These are phyloP conservation scores for Pythium grandisporangium DNA, from an alignment of 352 stramenopile genomes.

Conservation along the genomic window DNA sequence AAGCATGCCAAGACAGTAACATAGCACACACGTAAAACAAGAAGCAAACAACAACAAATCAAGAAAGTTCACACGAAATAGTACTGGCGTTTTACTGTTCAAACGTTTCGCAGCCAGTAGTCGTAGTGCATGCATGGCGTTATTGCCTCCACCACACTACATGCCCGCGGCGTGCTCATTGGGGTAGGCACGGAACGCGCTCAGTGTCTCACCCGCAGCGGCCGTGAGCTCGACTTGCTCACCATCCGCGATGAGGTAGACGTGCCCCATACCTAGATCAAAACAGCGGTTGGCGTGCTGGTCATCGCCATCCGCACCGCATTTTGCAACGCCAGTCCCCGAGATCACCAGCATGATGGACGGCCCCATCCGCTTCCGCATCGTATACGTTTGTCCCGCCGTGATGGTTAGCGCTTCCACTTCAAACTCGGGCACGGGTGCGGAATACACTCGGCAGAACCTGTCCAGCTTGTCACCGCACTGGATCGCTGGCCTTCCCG, in stretches of 20 bases:
- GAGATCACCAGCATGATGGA: constrained; percentile 46
- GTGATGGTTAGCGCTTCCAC: constrained; percentile 55
- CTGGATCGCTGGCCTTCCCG: constrained; percentile 37
- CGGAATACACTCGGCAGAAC: constrained; percentile 71
- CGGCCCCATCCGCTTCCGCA: constrained; percentile 25
- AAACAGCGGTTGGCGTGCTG: background rate
- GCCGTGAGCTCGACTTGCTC: constrained; percentile 23
- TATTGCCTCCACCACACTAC: too few species aligned
- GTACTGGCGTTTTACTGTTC: too few species aligned
- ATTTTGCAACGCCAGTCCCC: constrained; percentile 15
- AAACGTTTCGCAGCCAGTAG: too few species aligned
- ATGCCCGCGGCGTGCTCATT: constrained; percentile 44
- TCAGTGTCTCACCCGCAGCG: constrained; percentile 17
- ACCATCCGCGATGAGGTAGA: constrained; percentile 42
- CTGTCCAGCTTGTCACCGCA: constrained; percentile 35
- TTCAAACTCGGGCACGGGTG: constrained; percentile 87
- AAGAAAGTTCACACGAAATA: too few species aligned
- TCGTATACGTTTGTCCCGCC: constrained; percentile 19
- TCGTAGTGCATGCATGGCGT: too few species aligned
- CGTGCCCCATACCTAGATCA: constrained; percentile 17
- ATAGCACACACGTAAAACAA: too few species aligned
- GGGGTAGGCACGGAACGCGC: constrained; percentile 34
- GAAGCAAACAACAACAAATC: too few species aligned
- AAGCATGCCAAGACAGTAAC: too few species aligned
- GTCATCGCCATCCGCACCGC: too few species aligned